Evolutionary conservation across 1,139 yeast species (phyloP).

Genomic region (Zygoascus meyerae): DNA sequence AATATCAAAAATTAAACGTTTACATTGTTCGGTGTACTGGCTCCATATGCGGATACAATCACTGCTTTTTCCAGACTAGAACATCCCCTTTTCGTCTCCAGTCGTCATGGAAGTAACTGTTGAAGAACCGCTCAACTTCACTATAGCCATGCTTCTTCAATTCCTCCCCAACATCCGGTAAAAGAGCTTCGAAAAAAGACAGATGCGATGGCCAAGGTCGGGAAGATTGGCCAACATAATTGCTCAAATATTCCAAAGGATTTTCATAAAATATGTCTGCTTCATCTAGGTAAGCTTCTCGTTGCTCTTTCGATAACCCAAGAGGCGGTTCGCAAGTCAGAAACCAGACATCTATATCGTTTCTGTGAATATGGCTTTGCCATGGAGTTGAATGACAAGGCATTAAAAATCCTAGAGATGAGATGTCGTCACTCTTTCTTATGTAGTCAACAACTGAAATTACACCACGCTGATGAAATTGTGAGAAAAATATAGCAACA

Average conservation of each 20-base stretch:
- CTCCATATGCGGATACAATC: not conserved
- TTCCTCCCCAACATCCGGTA: constrained; percentile 39
- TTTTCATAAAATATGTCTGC: constrained; percentile 76
- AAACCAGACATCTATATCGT: constrained; percentile 57
- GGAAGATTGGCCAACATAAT: constrained; percentile 24
- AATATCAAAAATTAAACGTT: not conserved
- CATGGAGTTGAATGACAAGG: constrained; percentile 99
- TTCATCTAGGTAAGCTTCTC: constrained; percentile 64
- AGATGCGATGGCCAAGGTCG: constrained; percentile 68
- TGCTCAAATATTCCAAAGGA: constrained; percentile 48
- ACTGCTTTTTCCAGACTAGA: constrained; percentile 42
- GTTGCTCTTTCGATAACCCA: constrained; percentile 23
- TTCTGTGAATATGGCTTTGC: constrained; percentile 74
- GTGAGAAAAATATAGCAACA: constrained; percentile 50
- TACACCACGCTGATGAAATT: constrained; percentile 79
- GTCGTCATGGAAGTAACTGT: constrained; percentile 86
- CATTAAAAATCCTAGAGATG: constrained; percentile 69
- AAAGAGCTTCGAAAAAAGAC: constrained; percentile 63
- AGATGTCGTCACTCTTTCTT: constrained; percentile 39
- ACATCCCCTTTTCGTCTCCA: constrained; percentile 72
- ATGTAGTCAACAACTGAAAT: constrained; percentile 58
- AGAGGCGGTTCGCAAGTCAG: constrained; percentile 92
- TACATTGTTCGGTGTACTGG: not conserved
- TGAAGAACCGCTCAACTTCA: constrained; percentile 52
- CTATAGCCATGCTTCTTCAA: constrained; percentile 44